A percentile compares a stretch with the other conserved stretches of the same genome.
Conservation (phyloP, 169 alveolate genomes). For the Babesia gibsoni region DNA sequence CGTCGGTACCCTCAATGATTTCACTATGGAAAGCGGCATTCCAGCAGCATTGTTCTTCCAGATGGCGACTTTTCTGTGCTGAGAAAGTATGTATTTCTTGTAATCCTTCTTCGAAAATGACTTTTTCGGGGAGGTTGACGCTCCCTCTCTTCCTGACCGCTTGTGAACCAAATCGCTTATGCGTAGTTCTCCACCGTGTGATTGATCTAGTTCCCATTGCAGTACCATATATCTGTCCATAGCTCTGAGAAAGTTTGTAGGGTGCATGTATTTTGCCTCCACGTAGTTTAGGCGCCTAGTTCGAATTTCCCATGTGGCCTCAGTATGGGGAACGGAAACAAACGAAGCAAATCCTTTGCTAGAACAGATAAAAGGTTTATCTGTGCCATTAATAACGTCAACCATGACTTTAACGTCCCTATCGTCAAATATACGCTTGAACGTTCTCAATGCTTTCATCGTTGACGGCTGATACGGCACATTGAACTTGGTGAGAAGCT, state of each 20-base stretch:
- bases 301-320: not conserved
- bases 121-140: not conserved
- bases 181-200: constrained; percentile 29
- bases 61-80: not conserved
- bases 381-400: constrained; percentile 21
- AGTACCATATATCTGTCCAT: constrained; percentile 18
- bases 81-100: not conserved
- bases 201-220: constrained; percentile 2
- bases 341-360: not conserved
- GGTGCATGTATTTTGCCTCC: constrained; percentile 18
- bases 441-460: not conserved
- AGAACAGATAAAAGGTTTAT: constrained; percentile 7
- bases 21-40: not conserved
- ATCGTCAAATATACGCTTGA: constrained; percentile 11
- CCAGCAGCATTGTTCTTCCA: constrained; percentile 10
- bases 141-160: not conserved
- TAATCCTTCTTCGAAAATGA: constrained; percentile 2
- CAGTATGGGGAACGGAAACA: constrained; percentile 11
- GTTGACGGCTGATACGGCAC: not conserved
- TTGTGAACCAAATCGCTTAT: constrained; percentile 9
- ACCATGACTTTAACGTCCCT: constrained; percentile 4
- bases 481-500: not conserved
- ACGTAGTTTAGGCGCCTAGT: constrained; percentile 18
- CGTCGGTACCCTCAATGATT: constrained; percentile 8
- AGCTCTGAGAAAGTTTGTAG: not conserved